phyloP scores from a whole-genome alignment of 306 rosid species.

The Gastrolobium villosum region DNA sequence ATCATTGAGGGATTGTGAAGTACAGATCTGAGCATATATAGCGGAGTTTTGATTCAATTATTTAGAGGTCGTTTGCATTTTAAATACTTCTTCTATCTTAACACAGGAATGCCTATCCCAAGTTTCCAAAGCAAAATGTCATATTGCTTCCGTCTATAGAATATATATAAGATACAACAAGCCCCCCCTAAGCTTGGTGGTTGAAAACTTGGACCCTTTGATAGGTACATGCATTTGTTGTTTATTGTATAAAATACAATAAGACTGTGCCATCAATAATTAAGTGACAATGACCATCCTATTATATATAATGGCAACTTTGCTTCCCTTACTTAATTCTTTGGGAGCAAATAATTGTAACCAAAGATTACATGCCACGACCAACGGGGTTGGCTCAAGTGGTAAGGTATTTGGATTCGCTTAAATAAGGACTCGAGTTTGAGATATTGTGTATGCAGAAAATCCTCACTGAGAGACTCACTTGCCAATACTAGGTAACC shows the following conservation, averaged over 20 bases:
- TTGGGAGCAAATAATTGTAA: constrained; percentile 57
- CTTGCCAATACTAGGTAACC: too few relatives aligned
- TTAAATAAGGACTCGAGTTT: too few relatives aligned
- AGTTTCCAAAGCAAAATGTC: constrained; percentile 30
- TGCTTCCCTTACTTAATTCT: constrained; percentile 36
- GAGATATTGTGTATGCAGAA: too few relatives aligned
- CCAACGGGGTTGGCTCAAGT: too few relatives aligned
- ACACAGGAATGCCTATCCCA: constrained; percentile 36
- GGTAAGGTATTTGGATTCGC: too few relatives aligned
- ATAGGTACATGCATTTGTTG: constrained; percentile 10
- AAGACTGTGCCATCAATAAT: constrained; percentile 54
- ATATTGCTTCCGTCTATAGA: constrained; percentile 27
- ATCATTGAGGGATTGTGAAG: constrained; percentile 51
- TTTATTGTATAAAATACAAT: constrained; percentile 15
- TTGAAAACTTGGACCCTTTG: constrained; percentile 47
- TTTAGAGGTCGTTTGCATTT: constrained; percentile 47
- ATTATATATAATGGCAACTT: constrained; percentile 47
- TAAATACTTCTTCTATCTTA: constrained; percentile 40
- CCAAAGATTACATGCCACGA: constrained; percentile 51
- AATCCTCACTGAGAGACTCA: too few relatives aligned
- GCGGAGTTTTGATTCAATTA: constrained; percentile 42
- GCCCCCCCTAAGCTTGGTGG: constrained; percentile 4
- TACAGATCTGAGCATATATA: constrained; percentile 1
- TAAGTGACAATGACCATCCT: constrained; percentile 62
- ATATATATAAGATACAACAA: constrained; percentile 10